These are phyloP conservation scores for Fusarium denticulatum DNA, from an alignment of 2,329 filamentous ascomycete species.

Conservation along the genomic window DNA sequence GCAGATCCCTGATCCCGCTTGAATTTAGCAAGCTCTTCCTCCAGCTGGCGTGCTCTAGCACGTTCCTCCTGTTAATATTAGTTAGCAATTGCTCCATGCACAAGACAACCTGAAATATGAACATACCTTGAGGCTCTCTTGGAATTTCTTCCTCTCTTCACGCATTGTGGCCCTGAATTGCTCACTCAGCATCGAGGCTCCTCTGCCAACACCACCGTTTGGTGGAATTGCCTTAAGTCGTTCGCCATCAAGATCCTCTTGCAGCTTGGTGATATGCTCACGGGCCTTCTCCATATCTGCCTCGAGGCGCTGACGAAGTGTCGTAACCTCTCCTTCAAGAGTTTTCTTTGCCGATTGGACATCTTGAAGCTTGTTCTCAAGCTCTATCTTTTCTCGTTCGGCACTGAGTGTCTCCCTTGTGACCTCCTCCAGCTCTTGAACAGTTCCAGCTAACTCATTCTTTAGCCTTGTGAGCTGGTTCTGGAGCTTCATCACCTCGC, in stretches of 20 bases:
- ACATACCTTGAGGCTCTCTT: conserved; percentile 63
- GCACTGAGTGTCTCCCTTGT: conserved; percentile 62
- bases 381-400: conserved; percentile 59
- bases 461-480: conserved; percentile 61
- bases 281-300: conserved; percentile 52
- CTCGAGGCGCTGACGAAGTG: conserved; percentile 52
- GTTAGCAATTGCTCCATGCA: conserved; percentile 41
- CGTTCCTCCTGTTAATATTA: conserved; percentile 59
- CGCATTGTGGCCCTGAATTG: conserved; percentile 66
- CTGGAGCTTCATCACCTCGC: conserved; percentile 58
- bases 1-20: conserved; percentile 55
- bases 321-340: conserved; percentile 35
- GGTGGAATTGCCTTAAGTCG: conserved; percentile 55
- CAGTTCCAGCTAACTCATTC: conserved; percentile 60
- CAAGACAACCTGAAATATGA: background rate
- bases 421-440: conserved; percentile 63
- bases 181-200: conserved; percentile 64
- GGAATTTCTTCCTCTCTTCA: conserved; percentile 66
- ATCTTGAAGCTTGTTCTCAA: conserved; percentile 52
- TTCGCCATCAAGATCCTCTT: conserved; percentile 63
- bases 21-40: conserved; percentile 60
- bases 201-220: conserved; percentile 49
- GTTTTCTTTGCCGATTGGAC: conserved; percentile 24
- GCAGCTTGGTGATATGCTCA: conserved; percentile 53
- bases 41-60: conserved; percentile 56